phyloP scores from a whole-genome alignment of 73 alveolate species.

The Durusdinium trenchii region DNA sequence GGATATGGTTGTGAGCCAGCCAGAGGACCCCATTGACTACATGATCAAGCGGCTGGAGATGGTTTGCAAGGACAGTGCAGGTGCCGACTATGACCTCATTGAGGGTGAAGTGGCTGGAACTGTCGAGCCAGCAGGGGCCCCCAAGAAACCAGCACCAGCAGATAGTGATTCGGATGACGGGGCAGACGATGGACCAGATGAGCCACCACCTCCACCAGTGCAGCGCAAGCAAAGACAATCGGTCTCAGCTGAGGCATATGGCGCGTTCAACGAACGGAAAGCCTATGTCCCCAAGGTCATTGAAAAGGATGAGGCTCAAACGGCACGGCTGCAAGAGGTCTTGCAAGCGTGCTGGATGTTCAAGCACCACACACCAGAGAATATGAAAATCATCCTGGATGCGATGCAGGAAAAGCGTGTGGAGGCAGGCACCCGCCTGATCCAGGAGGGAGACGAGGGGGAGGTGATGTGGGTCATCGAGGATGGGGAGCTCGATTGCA shows the following conservation, averaged over 20 bases:
- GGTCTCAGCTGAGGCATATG: slow-evolving; percentile 90
- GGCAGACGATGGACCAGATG: slow-evolving; percentile 32
- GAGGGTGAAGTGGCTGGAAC: slow-evolving; percentile 87
- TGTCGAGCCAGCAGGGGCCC: slow-evolving; percentile 38
- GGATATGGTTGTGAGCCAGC: slow-evolving; percentile 84
- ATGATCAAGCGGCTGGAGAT: slow-evolving; percentile 87
- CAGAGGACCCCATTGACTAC: slow-evolving; percentile 89
- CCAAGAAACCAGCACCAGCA: neutral
- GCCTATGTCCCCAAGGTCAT: slow-evolving; percentile 92
- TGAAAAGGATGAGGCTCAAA: slow-evolving; percentile 53
- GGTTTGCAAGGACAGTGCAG: slow-evolving; percentile 89
- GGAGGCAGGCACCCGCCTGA: slow-evolving; percentile 61
- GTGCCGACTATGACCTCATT: slow-evolving; percentile 84
- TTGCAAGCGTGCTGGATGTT: slow-evolving; percentile 49
- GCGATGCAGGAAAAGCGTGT: slow-evolving; percentile 90
- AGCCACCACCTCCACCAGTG: slow-evolving; percentile 61
- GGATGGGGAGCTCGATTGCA: slow-evolving; percentile 85
- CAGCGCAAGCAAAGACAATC: slow-evolving; percentile 91
- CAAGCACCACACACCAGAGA: slow-evolving; percentile 91
- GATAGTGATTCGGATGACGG: slow-evolving; percentile 41
- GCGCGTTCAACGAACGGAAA: slow-evolving; percentile 95
- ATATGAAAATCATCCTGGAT: slow-evolving; percentile 83
- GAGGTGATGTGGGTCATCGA: slow-evolving; percentile 96
- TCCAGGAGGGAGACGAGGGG: slow-evolving; percentile 91
- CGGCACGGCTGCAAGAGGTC: slow-evolving; percentile 36